Evolutionary conservation across 1,139 yeast genomes (phyloP), one percentile per base, ranked within the genome.

Genomic region (Eremothecium cymbalariae): DNA sequence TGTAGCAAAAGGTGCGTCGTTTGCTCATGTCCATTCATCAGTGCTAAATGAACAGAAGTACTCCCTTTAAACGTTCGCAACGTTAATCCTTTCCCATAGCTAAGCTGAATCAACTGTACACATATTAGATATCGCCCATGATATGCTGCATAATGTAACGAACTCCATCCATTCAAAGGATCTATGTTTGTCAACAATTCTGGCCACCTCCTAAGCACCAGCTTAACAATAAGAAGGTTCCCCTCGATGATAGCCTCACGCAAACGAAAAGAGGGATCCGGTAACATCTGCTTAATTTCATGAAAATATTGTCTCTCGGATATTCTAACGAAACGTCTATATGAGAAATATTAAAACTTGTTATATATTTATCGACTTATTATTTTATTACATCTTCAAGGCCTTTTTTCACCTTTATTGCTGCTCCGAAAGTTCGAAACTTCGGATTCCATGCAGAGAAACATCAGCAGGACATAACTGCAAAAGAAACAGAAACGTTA

Each of bases 121-220:
- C 95, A 81, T 5, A 85, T 71, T 39, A 84, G 70, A 51, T 82
- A 83, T 46, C 82, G 73, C 20, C 96, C 95, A 48, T 82, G 64
- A 52, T 61, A 81, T 6, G 94, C 77, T 1, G 95, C 90, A 58
- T 85, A 86, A 59, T 88, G 97, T 32, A 88, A 66, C 34, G 85
- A 82, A 27, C 83, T 70, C 96, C 96, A 88, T 1, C 97, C 97
- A 47, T 80, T 75, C 27, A 64, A 40, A 9, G 77, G 65, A 54
- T 90, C 88, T 15, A 76, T 67, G 52, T 86, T 84, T 37, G 79
- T 75, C 59, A 93, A 64, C 31, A 86, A 64, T 24, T 77, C 82
- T 0, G 96, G 95, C 50, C 71, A 82, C 33, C 93, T 67, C 36
- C 70, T 66, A 11, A 88, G 59, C 8, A 90, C 63, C 20, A 95